A percentile compares a stretch with the other conserved stretches of the same genome.
phyloP scores from a whole-genome alignment of 345 rosid genomes.

The Rhizophora mangle region DNA sequence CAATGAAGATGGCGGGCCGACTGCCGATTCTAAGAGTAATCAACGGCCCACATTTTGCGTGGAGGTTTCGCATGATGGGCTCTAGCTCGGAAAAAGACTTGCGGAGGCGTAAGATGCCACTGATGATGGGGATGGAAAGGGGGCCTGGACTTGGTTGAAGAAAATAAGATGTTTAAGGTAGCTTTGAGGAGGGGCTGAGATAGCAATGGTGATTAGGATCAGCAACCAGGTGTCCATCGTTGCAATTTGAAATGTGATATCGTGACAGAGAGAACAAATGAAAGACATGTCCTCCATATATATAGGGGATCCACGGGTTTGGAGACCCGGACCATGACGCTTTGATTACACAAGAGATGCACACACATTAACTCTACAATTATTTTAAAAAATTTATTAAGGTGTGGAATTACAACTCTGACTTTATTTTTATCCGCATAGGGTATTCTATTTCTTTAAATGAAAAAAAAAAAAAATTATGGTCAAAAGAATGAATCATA shows the following conservation, averaged over 20 bases:
- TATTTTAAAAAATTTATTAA: too few species aligned
- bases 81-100: neutral
- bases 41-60: slow-evolving; percentile 8
- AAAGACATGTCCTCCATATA: too few species aligned
- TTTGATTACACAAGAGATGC: too few species aligned
- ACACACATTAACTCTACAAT: too few species aligned
- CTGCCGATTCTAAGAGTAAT: slow-evolving; percentile 15
- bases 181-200: neutral
- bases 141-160: slow-evolving; percentile 13
- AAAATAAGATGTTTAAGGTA: neutral
- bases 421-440: too few species aligned
- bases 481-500: too few species aligned
- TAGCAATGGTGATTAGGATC: neutral
- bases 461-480: too few species aligned
- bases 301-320: too few species aligned
- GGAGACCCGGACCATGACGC: too few species aligned
- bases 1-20: slow-evolving; percentile 15
- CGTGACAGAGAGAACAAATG: too few species aligned
- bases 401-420: too few species aligned
- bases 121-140: slow-evolving; percentile 8
- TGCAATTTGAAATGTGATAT: neutral
- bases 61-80: slow-evolving; percentile 1
- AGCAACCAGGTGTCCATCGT: slow-evolving; percentile 5
- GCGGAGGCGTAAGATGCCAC: slow-evolving; percentile 5
- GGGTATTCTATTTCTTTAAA: too few species aligned